A percentile compares a stretch with the other conserved stretches of the same genome.
These are phyloP conservation scores for Garcia nutans DNA, from an alignment of 345 rosid species.

Conservation along the genomic window DNA sequence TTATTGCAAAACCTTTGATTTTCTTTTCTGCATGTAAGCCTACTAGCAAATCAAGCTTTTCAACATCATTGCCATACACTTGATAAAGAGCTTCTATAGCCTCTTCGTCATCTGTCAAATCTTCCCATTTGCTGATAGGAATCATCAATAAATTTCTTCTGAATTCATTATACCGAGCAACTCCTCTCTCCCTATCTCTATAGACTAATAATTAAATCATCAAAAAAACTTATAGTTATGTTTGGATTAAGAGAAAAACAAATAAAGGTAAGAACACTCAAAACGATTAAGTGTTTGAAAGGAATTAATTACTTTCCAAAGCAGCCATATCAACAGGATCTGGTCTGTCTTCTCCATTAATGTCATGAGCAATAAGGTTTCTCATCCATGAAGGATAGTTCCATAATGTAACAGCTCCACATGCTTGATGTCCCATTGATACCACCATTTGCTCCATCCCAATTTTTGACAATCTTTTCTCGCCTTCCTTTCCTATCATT, in stretches of 20 bases:
- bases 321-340: slow-evolving; percentile 71
- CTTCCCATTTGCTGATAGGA: slow-evolving; percentile 72
- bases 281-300: neutral
- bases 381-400: slow-evolving; percentile 82
- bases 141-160: slow-evolving; percentile 61
- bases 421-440: slow-evolving; percentile 70
- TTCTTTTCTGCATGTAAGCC: slow-evolving; percentile 72
- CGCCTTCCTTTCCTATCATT: slow-evolving; percentile 55
- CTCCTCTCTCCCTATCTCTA: slow-evolving; percentile 67
- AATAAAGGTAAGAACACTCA: too few species aligned
- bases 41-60: slow-evolving; percentile 63
- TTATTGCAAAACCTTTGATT: slow-evolving; percentile 77
- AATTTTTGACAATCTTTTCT: slow-evolving; percentile 39
- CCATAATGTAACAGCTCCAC: slow-evolving; percentile 69
- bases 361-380: slow-evolving; percentile 61
- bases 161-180: slow-evolving; percentile 69
- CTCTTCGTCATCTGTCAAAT: slow-evolving; percentile 65
- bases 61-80: slow-evolving; percentile 69
- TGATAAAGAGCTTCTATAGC: slow-evolving; percentile 44
- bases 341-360: slow-evolving; percentile 59
- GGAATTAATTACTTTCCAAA: slow-evolving; percentile 56
- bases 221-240: neutral
- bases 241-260: neutral
- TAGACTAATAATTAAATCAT: slow-evolving; percentile 45
- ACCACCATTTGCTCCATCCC: slow-evolving; percentile 65